phyloP scores from a whole-genome alignment of 176 grass and related monocot species.

The Ensete glaucum region DNA sequence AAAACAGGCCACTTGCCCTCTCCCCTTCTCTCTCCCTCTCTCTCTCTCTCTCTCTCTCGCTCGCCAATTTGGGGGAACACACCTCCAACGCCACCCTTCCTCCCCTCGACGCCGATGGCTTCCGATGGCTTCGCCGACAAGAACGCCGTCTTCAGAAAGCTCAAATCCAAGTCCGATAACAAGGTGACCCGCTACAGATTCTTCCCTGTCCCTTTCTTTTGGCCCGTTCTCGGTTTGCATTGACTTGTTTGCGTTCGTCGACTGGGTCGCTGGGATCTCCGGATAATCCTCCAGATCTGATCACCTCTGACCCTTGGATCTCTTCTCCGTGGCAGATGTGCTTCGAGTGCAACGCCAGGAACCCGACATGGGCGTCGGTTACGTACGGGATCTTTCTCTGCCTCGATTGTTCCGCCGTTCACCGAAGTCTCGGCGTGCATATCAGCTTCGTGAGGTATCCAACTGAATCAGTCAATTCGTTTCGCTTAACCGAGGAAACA shows the following conservation, averaged over 20 bases:
- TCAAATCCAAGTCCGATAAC: conserved; percentile 93
- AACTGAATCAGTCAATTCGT: not conserved
- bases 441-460: conserved; percentile 81
- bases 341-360: conserved; percentile 97
- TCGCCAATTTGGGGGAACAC: too few relatives aligned
- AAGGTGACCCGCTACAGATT: conserved; percentile 33
- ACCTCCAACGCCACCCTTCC: not conserved
- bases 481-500: not conserved
- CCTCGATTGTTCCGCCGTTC: conserved; percentile 83
- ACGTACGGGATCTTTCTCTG: conserved; percentile 93
- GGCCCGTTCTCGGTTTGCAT: not conserved
- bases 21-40: too few relatives aligned
- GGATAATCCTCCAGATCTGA: conserved; percentile 11
- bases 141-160: conserved; percentile 79
- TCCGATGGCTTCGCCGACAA: conserved; percentile 48
- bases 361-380: conserved; percentile 92
- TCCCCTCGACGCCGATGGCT: conserved; percentile 24
- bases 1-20: too few relatives aligned
- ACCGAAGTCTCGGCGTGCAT: conserved; percentile 91
- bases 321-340: conserved; percentile 51
- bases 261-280: conserved; percentile 5
- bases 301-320: conserved; percentile 19
- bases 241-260: not conserved
- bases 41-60: too few relatives aligned
- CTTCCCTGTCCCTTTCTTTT: not conserved